phyloP scores from a whole-genome alignment of 108 stramenopile species.

The Skeletonema grethae region DNA sequence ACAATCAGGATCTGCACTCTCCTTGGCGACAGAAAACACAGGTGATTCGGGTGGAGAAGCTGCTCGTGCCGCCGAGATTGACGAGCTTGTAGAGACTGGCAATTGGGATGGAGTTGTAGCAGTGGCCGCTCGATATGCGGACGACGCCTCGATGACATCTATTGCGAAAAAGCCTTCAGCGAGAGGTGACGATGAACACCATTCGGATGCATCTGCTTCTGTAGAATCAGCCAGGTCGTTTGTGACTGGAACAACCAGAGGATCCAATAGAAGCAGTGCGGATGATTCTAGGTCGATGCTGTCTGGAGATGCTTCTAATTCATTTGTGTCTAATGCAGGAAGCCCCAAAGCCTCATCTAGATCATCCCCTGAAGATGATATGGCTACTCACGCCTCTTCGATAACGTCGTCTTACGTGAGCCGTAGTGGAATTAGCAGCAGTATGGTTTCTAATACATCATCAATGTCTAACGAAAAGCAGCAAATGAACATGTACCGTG shows the following conservation, averaged over 20 bases:
- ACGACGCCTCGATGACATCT: conserved; percentile 21
- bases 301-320: neutral
- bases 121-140: conserved; percentile 45
- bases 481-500: conserved; percentile 47
- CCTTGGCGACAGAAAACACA: neutral
- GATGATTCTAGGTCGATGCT: neutral
- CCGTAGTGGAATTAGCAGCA: conserved; percentile 13
- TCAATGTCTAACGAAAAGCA: conserved; percentile 18
- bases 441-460: conserved; percentile 15
- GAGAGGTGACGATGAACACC: neutral
- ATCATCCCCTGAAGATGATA: neutral
- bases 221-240: neutral
- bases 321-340: neutral
- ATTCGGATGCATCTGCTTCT: conserved; percentile 2
- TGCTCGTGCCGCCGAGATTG: conserved; percentile 33
- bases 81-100: conserved; percentile 36
- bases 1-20: neutral
- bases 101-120: conserved; percentile 56
- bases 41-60: conserved; percentile 11
- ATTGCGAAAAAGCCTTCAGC: neutral
- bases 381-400: conserved; percentile 2
- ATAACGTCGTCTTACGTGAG: conserved; percentile 18
- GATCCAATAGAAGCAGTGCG: neutral
- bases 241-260: neutral
- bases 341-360: neutral